Percentiles rank a stretch among this genome's conserved stretches.
Conservation (phyloP, 2,329 filamentous ascomycete species). For the Aspergillus uvarum region DNA sequence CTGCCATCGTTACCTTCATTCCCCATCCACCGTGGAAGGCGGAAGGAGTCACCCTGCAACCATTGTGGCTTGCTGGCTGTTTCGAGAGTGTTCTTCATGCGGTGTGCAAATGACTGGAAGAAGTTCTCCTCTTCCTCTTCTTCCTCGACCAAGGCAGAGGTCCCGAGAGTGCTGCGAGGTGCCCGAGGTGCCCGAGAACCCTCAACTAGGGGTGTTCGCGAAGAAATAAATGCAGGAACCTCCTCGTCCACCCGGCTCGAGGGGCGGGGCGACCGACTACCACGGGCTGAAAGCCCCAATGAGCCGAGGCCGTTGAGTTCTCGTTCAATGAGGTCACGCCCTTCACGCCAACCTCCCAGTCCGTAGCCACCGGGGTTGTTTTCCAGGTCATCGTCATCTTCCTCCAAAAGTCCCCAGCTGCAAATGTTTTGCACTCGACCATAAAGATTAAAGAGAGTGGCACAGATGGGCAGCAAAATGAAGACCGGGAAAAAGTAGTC, state of each 20-base stretch:
- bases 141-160: conserved; percentile 49
- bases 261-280: conserved; percentile 30
- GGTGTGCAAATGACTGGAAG: conserved; percentile 77
- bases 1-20: conserved; percentile 48
- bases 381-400: conserved; percentile 66
- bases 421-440: conserved; percentile 72
- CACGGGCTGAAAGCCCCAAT: conserved; percentile 41
- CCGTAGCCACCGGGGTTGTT: conserved; percentile 67
- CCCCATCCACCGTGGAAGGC: conserved; percentile 79
- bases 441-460: conserved; percentile 87
- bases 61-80: conserved; percentile 77
- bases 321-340: conserved; percentile 82
- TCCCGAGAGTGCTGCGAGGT: conserved; percentile 34
- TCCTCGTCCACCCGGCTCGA: conserved; percentile 27
- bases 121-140: conserved; percentile 80
- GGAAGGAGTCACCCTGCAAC: conserved; percentile 72
- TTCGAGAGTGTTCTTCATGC: conserved; percentile 90
- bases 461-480: conserved; percentile 79
- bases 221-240: conserved; percentile 31
- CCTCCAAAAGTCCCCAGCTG: conserved; percentile 76
- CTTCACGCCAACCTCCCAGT: conserved; percentile 85
- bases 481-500: conserved; percentile 86
- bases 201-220: conserved; percentile 34
- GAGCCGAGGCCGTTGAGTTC: conserved; percentile 67
- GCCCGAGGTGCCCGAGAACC: conserved; percentile 28